Evolutionary conservation across 1,284 basidiomycete species (phyloP).

Genomic region (Blastosporella zonata): DNA sequence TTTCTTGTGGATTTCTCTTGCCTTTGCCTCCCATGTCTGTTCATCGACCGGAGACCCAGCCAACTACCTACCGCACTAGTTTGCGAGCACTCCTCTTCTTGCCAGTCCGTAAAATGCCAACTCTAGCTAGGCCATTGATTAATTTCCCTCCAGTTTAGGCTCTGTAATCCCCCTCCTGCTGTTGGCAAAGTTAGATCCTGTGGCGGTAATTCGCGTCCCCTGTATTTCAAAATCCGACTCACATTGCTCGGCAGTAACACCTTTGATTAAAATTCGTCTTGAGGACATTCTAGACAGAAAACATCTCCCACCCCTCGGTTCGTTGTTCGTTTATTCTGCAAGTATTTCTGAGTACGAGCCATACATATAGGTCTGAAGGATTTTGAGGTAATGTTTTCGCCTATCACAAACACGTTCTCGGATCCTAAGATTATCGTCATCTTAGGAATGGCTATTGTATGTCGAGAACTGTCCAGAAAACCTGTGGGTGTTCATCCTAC

Average conservation of each 20-base stretch:
- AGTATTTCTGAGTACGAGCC: not conserved
- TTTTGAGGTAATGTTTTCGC: conserved; percentile 46
- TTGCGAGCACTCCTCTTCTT: conserved; percentile 17
- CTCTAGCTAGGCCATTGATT: not conserved
- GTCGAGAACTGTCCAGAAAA: conserved; percentile 70
- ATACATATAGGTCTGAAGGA: conserved; percentile 58
- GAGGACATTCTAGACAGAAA: conserved; percentile 69
- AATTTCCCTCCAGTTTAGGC: conserved; percentile 44
- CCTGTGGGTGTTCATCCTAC: conserved; percentile 43
- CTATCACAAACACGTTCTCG: not conserved
- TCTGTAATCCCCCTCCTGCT: conserved; percentile 67
- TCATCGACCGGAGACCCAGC: conserved; percentile 18
- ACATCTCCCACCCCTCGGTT: conserved; percentile 68
- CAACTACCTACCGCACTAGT: conserved; percentile 15
- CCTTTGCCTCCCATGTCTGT: conserved; percentile 12
- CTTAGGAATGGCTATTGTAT: conserved; percentile 68
- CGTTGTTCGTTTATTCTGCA: not conserved
- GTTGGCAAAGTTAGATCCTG: conserved; percentile 64
- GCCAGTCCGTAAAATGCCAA: conserved; percentile 15
- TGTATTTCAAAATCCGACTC: not conserved
- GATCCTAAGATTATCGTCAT: conserved; percentile 12
- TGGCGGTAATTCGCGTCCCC: conserved; percentile 34
- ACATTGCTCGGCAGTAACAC: conserved; percentile 40
- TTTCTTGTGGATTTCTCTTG: conserved; percentile 1
- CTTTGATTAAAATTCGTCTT: conserved; percentile 56